These are phyloP conservation scores for Allium cepa DNA, from an alignment of 106 monocot species.

Conservation along the genomic window DNA sequence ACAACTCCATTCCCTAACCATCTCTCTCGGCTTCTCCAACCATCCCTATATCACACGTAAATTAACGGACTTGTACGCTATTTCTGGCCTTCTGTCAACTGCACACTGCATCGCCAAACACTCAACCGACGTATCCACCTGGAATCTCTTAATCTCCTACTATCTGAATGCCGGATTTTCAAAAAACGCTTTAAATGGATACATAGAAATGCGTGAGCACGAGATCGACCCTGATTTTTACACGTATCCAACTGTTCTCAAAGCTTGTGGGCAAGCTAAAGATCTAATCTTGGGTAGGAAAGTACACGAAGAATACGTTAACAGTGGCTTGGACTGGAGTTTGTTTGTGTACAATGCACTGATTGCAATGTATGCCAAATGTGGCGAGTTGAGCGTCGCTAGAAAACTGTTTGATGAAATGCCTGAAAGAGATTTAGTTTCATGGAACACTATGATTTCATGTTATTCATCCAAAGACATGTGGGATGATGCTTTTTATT, in stretches of 20 bases:
- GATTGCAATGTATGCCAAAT: slow-evolving; percentile 57
- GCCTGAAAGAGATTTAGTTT: slow-evolving; percentile 39
- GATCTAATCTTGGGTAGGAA: slow-evolving; percentile 28
- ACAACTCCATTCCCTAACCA: slow-evolving; percentile 2
- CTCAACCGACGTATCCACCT: not conserved
- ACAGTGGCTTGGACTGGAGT: slow-evolving; percentile 4
- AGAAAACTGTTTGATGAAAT: slow-evolving; percentile 69
- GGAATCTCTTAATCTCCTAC: slow-evolving; percentile 30
- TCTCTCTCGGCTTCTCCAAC: slow-evolving; percentile 2
- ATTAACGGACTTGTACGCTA: not conserved
- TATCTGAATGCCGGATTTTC: slow-evolving; percentile 11
- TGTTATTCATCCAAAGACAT: slow-evolving; percentile 32
- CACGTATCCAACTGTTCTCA: slow-evolving; percentile 47
- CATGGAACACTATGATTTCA: slow-evolving; percentile 49
- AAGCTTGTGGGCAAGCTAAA: slow-evolving; percentile 46
- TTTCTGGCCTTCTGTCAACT: slow-evolving; percentile 3
- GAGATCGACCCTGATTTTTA: slow-evolving; percentile 30
- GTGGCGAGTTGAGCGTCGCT: slow-evolving; percentile 30
- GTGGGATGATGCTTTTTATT: slow-evolving; percentile 39
- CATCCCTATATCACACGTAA: not conserved
- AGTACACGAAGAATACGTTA: slow-evolving; percentile 3
- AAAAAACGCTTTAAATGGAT: slow-evolving; percentile 18
- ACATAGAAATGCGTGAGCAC: slow-evolving; percentile 22
- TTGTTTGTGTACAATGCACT: slow-evolving; percentile 51
- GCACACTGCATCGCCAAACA: not conserved